Percentiles rank a stretch among this genome's conserved stretches.
Evolutionary conservation across 2,329 filamentous ascomycete genomes (phyloP).

Genomic region (Cercospora sp.): DNA sequence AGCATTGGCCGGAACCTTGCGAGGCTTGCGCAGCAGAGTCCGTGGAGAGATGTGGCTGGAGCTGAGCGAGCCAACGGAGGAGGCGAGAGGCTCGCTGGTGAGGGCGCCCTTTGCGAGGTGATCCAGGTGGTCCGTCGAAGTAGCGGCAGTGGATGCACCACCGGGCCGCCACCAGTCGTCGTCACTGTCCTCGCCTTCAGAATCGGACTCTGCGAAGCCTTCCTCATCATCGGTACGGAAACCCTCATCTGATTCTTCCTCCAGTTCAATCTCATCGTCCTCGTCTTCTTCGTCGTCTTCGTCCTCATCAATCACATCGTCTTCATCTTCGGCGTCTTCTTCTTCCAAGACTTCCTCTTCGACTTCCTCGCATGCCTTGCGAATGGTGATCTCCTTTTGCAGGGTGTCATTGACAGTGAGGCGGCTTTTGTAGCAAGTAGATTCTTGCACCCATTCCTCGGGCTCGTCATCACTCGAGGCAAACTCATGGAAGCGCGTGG

Average conservation of each 20-base stretch:
- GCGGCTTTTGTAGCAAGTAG: constrained; percentile 63
- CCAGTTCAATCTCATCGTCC: constrained; percentile 62
- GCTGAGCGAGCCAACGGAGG: constrained; percentile 56
- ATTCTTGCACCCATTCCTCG: constrained; percentile 87
- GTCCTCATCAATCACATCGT: constrained; percentile 51
- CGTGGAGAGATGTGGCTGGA: constrained; percentile 33
- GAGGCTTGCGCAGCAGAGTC: constrained; percentile 16
- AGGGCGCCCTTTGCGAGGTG: constrained; percentile 47
- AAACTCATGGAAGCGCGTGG: constrained; percentile 81
- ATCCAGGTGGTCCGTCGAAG: constrained; percentile 55
- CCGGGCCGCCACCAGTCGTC: constrained; percentile 69
- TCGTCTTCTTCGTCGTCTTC: constrained; percentile 54
- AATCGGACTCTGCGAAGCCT: constrained; percentile 69
- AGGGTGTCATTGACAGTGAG: constrained; percentile 89
- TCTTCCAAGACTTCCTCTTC: constrained; percentile 82
- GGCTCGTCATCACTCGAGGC: constrained; percentile 78
- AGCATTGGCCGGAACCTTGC: constrained; percentile 38
- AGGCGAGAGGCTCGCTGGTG: constrained; percentile 53
- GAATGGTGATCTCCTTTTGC: constrained; percentile 83
- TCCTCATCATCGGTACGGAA: constrained; percentile 80
- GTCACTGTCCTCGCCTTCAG: constrained; percentile 66
- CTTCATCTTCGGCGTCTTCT: constrained; percentile 50
- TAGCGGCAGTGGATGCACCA: constrained; percentile 53
- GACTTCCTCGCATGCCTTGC: constrained; percentile 81
- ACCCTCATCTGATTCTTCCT: constrained; percentile 59